phyloP scores from a whole-genome alignment of 164 flowering plant species.

The Vitis cinerea region DNA sequence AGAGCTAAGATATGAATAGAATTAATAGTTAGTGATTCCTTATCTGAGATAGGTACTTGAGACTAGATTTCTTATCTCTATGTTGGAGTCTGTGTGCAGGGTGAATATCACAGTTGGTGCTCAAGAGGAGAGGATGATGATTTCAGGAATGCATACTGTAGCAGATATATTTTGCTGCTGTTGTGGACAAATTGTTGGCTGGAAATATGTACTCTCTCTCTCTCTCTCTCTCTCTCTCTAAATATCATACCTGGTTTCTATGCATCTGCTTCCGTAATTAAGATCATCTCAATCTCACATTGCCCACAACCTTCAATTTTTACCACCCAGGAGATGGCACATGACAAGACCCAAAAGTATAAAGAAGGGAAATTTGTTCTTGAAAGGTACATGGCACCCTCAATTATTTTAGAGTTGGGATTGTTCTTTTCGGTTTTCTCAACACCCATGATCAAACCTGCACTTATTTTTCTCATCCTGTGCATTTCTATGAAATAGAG shows the following conservation, averaged over 20 bases:
- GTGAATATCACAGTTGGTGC: slow-evolving; percentile 60
- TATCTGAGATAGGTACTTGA: background rate
- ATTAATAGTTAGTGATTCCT: too few species aligned
- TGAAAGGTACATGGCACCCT: slow-evolving; percentile 50
- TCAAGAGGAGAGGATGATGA: slow-evolving; percentile 74
- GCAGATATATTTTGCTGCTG: slow-evolving; percentile 86
- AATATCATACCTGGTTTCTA: background rate
- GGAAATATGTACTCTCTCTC: slow-evolving; percentile 76
- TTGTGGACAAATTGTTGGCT: slow-evolving; percentile 88
- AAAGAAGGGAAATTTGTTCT: slow-evolving; percentile 86
- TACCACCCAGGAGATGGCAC: slow-evolving; percentile 60
- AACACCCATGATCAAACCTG: background rate
- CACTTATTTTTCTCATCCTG: background rate
- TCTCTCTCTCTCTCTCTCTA: slow-evolving; percentile 14
- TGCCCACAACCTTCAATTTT: background rate
- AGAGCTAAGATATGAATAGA: too few species aligned
- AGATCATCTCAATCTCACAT: background rate
- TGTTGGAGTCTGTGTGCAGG: slow-evolving; percentile 27
- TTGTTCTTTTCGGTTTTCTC: background rate
- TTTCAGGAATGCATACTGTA: slow-evolving; percentile 84
- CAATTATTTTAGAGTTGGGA: too few species aligned
- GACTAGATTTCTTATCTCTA: background rate
- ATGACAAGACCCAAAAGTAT: slow-evolving; percentile 66
- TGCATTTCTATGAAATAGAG: slow-evolving; percentile 29
- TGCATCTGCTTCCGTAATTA: background rate